These are phyloP conservation scores for Lathyrus oleraceus DNA, from an alignment of 306 rosid genomes.

Conservation along the genomic window DNA sequence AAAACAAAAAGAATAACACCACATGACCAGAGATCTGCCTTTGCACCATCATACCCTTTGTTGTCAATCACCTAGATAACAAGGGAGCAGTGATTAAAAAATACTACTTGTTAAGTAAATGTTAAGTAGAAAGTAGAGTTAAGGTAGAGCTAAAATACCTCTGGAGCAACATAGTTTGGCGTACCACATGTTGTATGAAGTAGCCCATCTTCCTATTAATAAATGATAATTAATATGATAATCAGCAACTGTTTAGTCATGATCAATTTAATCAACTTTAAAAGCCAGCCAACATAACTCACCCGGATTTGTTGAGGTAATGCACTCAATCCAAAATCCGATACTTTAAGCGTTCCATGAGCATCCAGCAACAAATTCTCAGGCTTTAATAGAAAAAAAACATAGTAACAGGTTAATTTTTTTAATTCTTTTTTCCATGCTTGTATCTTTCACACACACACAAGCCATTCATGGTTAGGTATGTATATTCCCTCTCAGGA, in stretches of 20 bases:
- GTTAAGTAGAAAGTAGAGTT: slow-evolving; percentile 21
- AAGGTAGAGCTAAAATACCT: slow-evolving; percentile 57
- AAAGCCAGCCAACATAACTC: slow-evolving; percentile 45
- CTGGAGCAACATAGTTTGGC: slow-evolving; percentile 97
- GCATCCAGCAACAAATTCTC: slow-evolving; percentile 87
- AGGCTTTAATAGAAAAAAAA: slow-evolving; percentile 59
- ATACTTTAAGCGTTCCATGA: slow-evolving; percentile 74
- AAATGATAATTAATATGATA: slow-evolving; percentile 25
- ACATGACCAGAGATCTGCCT: slow-evolving; percentile 96
- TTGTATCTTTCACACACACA: background rate
- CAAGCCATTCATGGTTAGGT: background rate
- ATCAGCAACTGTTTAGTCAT: slow-evolving; percentile 21
- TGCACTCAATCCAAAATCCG: slow-evolving; percentile 97
- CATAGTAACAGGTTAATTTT: slow-evolving; percentile 30
- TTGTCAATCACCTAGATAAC: slow-evolving; percentile 75
- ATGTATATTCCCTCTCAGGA: background rate
- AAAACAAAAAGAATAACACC: slow-evolving; percentile 90
- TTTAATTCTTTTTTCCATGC: slow-evolving; percentile 5
- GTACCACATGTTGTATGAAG: slow-evolving; percentile 98
- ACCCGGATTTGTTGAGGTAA: slow-evolving; percentile 94
- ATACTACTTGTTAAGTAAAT: background rate
- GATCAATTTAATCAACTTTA: background rate
- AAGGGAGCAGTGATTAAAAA: slow-evolving; percentile 34
- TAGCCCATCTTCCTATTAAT: slow-evolving; percentile 78
- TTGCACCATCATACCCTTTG: slow-evolving; percentile 92